These are phyloP conservation scores for Candida xiaguanensis DNA, from an alignment of 805 yeast genomes.

Conservation along the genomic window DNA sequence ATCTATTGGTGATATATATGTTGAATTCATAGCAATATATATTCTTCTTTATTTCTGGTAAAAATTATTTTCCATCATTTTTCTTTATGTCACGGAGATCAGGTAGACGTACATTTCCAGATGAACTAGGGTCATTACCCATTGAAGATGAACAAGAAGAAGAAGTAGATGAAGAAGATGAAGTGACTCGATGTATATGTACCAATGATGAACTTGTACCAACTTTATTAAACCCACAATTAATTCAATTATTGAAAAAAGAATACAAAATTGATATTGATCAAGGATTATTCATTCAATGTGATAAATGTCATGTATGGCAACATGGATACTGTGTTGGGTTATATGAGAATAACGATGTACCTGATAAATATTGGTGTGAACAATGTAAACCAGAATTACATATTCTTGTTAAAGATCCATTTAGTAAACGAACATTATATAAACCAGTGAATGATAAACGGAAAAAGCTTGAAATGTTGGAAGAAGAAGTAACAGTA, in stretches of 20 bases:
- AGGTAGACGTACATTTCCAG: slow-evolving; percentile 18
- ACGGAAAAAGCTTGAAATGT: slow-evolving; percentile 28
- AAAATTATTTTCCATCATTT: background rate
- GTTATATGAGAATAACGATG: slow-evolving; percentile 63
- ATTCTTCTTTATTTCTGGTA: background rate
- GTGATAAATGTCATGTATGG: slow-evolving; percentile 94
- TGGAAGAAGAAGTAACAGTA: slow-evolving; percentile 1
- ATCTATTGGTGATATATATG: background rate
- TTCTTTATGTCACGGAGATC: slow-evolving; percentile 28
- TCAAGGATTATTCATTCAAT: slow-evolving; percentile 70
- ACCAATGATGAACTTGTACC: slow-evolving; percentile 34
- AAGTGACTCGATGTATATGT: slow-evolving; percentile 42
- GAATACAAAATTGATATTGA: slow-evolving; percentile 40
- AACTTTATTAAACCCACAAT: slow-evolving; percentile 20
- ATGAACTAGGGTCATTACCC: background rate
- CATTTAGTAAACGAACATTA: slow-evolving; percentile 24
- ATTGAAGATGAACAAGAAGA: slow-evolving; percentile 14
- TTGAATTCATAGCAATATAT: slow-evolving; percentile 1
- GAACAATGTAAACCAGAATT: slow-evolving; percentile 85
- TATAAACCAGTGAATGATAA: slow-evolving; percentile 41
- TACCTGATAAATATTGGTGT: slow-evolving; percentile 95
- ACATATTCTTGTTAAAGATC: slow-evolving; percentile 48
- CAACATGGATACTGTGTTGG: slow-evolving; percentile 98
- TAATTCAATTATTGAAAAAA: slow-evolving; percentile 21
- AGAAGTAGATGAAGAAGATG: slow-evolving; percentile 33